Base-by-base conservation (phyloP, 1,284 basidiomycete genomes). In the Cutaneotrichosporon daszewskae region DNA sequence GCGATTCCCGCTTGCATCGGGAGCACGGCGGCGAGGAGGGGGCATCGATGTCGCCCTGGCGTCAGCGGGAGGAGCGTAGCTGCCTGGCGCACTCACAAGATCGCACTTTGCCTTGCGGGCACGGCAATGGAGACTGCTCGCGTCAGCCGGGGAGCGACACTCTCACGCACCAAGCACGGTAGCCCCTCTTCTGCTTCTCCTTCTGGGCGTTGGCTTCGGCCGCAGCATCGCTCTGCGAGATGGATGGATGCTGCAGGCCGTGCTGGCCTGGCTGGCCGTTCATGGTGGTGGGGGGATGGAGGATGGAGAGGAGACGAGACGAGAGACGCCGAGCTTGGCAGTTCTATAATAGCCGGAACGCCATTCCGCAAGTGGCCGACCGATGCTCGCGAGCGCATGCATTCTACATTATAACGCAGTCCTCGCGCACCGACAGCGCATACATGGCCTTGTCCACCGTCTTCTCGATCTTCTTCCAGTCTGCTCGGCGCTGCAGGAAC, bases 391-490 rank as follows among this genome's bases (percentile, higher is more conserved):
- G 16, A 19, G 18, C n/a, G n/a, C n/a, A 31, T 25, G 27, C 39
- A 20, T 16, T 43, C 51, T 59, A 72, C 69, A 72, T 72, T 54
- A 84, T 66, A 24, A 83, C 64, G 74, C 89, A 92, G 65, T 92
- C 89, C 66, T 92, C 89, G 62, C 84, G 86, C 60, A 91, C 89
- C 57, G 85, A 89, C 44, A 92, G 70, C 62, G 88, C 90, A 72
- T 92, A 94, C 89, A 94, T 72, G 17, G 70, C 68, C 68, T 91
- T 90, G 73, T 95, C 90, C 32, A 95, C 91, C 14, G 80, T 83
- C 68, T 88, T 91, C 67, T 95, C 89, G 53, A 95, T 95, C 73
- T 86, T 89, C 73, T 94, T 92, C 91, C 91, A 95, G 68, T 96
- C 91, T 5, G 86, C 85, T 29, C 91, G 77, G 13, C 90, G 75